phyloP scores from a whole-genome alignment of 2,329 filamentous ascomycete genomes.

The Albifimbria verrucaria region DNA sequence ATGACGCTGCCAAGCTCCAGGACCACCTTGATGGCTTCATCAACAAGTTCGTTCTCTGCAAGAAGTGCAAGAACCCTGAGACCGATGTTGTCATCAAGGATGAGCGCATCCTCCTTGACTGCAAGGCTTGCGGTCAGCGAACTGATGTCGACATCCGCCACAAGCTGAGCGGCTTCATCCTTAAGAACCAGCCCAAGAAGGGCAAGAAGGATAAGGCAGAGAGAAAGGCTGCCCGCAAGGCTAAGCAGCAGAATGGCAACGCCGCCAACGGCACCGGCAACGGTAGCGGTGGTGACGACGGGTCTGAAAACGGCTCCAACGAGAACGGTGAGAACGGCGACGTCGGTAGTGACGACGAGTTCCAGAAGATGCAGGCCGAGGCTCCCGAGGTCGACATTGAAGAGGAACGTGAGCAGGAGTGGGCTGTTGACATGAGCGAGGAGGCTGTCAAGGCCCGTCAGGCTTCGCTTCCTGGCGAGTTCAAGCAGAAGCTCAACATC shows the following conservation, averaged over 20 bases:
- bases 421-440: slow-evolving; percentile 95
- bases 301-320: slow-evolving; percentile 48
- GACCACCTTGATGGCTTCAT: slow-evolving; percentile 99
- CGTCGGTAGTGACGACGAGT: slow-evolving; percentile 85
- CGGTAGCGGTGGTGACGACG: slow-evolving; percentile 50
- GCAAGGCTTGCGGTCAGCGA: slow-evolving; percentile 96
- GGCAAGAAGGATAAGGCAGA: slow-evolving; percentile 97
- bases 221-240: slow-evolving; percentile 86
- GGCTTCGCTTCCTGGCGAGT: slow-evolving; percentile 86
- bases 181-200: slow-evolving; percentile 91
- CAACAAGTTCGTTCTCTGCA: slow-evolving; percentile 97
- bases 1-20: slow-evolving; percentile 92
- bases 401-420: slow-evolving; percentile 80
- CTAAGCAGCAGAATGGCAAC: slow-evolving; percentile 72
- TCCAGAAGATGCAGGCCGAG: slow-evolving; percentile 73
- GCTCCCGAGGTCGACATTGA: slow-evolving; percentile 46
- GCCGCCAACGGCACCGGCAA: slow-evolving; percentile 59
- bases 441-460: slow-evolving; percentile 93
- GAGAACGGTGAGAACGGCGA: slow-evolving; percentile 55
- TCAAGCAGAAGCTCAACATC: slow-evolving; percentile 87
- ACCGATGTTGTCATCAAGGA: slow-evolving; percentile 96
- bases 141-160: slow-evolving; percentile 87
- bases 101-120: slow-evolving; percentile 86
- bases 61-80: slow-evolving; percentile 99
- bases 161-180: slow-evolving; percentile 95